Conservation (phyloP, 2,329 filamentous ascomycete species). For the Scytalidium lignicola region DNA sequence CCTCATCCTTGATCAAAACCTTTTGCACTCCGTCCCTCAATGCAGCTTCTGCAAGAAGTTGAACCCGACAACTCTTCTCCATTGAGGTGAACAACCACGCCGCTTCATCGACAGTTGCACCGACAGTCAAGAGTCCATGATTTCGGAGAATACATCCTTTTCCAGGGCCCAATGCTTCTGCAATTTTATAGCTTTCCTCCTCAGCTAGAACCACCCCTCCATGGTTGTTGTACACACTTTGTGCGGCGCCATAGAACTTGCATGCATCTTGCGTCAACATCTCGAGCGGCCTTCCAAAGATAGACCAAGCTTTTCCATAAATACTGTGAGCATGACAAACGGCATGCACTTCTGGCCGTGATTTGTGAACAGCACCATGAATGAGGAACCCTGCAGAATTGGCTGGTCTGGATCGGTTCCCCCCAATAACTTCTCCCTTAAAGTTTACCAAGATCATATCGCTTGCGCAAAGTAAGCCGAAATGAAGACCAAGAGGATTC, state of each 20-base stretch:
- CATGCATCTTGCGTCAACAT: constrained; percentile 49
- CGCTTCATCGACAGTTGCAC: constrained; percentile 34
- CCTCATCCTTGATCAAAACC: too few relatives aligned
- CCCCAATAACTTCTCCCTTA: constrained; percentile 56
- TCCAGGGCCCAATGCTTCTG: constrained; percentile 37
- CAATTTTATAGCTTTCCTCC: constrained; percentile 45
- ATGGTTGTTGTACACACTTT: constrained; percentile 35
- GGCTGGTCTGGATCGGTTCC: constrained; percentile 39
- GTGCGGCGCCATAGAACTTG: constrained; percentile 42
- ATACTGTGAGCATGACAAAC: constrained; percentile 53
- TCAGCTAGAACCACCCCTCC: constrained; percentile 46
- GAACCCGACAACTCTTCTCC: constrained; percentile 35
- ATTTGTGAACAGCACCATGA: constrained; percentile 48
- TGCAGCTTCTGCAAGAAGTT: constrained; percentile 21
- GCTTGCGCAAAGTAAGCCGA: constrained; percentile 55
- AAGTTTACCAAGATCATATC: constrained; percentile 62
- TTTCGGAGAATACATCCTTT: constrained; percentile 48
- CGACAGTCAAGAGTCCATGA: constrained; percentile 32
- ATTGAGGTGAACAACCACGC: constrained; percentile 36
- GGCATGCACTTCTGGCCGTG: constrained; percentile 50
- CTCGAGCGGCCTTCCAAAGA: constrained; percentile 41
- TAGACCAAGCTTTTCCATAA: constrained; percentile 54
- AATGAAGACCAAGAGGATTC: constrained; percentile 60
- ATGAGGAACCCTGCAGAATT: constrained; percentile 43
- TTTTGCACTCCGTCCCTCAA: background rate